phyloP scores from a whole-genome alignment of 1,139 yeast species.

The Schizosaccharomyces versatilis region DNA sequence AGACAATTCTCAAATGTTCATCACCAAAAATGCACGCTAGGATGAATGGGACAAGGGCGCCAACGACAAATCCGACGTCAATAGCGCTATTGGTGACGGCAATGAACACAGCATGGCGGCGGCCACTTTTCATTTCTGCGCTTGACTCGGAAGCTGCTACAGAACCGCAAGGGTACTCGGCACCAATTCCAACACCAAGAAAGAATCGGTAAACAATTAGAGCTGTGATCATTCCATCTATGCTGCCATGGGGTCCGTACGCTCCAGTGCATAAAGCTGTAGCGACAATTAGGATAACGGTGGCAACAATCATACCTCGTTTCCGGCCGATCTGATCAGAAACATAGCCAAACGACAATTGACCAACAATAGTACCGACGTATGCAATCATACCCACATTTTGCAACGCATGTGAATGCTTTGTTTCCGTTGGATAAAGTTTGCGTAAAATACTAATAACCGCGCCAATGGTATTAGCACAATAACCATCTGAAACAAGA shows the following conservation, averaged over 20 bases:
- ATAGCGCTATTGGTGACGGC: conserved; percentile 65
- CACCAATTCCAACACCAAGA: conserved; percentile 54
- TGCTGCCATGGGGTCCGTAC: conserved; percentile 55
- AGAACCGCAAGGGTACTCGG: conserved; percentile 77
- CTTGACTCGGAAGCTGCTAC: conserved; percentile 90
- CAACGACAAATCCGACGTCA: conserved; percentile 64
- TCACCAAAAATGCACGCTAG: conserved; percentile 60
- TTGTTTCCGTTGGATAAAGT: conserved; percentile 43
- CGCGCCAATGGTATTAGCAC: conserved; percentile 35
- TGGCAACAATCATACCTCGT: conserved; percentile 58
- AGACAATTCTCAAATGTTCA: conserved; percentile 52
- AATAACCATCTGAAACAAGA: conserved; percentile 47
- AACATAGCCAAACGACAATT: conserved; percentile 52
- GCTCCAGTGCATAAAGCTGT: conserved; percentile 62
- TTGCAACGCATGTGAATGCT: conserved; percentile 42
- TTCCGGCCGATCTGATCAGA: conserved; percentile 64
- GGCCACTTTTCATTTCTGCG: conserved; percentile 50
- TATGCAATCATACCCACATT: conserved; percentile 77
- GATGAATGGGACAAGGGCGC: conserved; percentile 72
- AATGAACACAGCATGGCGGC: conserved; percentile 38
- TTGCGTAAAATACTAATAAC: conserved; percentile 44
- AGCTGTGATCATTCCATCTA: conserved; percentile 57
- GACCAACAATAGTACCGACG: conserved; percentile 82
- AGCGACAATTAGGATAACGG: conserved; percentile 47
- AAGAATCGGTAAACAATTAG: conserved; percentile 68